Evolutionary conservation across 2,329 filamentous ascomycete genomes (phyloP).

Genomic region (Diaporthe sp.): DNA sequence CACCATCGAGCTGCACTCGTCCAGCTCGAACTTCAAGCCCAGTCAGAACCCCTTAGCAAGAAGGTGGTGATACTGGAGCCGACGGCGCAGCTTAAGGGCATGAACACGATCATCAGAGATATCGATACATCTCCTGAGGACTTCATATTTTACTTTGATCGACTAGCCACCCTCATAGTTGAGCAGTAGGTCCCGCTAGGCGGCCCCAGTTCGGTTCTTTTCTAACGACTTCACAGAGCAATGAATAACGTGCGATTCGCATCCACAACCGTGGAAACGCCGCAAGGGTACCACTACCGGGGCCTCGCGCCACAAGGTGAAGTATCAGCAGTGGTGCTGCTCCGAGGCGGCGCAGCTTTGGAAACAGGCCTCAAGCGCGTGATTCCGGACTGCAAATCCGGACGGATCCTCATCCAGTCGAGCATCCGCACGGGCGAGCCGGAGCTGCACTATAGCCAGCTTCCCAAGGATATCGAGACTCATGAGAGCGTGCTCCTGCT

Average conservation of each 20-base stretch:
- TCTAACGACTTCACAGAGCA: constrained; percentile 63
- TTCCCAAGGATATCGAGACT: constrained; percentile 78
- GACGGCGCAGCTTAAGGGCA: constrained; percentile 84
- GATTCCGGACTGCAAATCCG: constrained; percentile 92
- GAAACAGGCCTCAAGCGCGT: constrained; percentile 90
- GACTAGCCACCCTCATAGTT: constrained; percentile 85
- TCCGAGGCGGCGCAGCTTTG: constrained; percentile 89
- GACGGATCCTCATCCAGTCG: constrained; percentile 91
- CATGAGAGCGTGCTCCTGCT: constrained; percentile 88
- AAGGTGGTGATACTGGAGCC: constrained; percentile 81
- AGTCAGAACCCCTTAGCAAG: constrained; percentile 78
- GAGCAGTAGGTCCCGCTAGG: constrained; percentile 69
- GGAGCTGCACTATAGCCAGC: constrained; percentile 88
- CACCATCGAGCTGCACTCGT: constrained; percentile 84
- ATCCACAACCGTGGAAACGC: constrained; percentile 75
- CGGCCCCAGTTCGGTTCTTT: background rate
- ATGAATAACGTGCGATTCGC: constrained; percentile 82
- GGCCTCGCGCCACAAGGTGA: constrained; percentile 80
- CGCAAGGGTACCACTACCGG: constrained; percentile 75
- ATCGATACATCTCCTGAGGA: constrained; percentile 85
- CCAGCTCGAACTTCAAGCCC: constrained; percentile 78
- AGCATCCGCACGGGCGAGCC: constrained; percentile 88
- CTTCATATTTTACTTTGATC: constrained; percentile 98
- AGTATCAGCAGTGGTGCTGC: constrained; percentile 86
- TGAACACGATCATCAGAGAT: constrained; percentile 91